Conservation (phyloP, 2,329 filamentous ascomycete species). For the Colletotrichum nymphaeae region DNA sequence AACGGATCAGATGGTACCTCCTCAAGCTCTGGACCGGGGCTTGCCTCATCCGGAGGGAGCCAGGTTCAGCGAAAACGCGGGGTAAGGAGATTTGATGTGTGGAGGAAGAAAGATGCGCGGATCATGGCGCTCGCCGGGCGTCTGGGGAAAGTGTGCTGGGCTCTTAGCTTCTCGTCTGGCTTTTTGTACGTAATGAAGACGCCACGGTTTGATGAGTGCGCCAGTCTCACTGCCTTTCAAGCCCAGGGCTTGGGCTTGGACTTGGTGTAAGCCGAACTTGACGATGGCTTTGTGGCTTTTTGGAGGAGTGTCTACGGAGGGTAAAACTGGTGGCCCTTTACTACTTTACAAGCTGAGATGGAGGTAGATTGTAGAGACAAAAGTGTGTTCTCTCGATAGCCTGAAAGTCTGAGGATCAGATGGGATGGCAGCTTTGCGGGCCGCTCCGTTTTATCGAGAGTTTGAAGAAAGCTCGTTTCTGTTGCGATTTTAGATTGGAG, state of each 20-base stretch:
- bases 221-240: not conserved
- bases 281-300: constrained; percentile 5
- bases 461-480: not conserved
- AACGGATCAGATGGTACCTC: constrained; percentile 22
- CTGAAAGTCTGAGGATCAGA: not conserved
- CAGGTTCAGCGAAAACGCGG: constrained; percentile 9
- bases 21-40: not conserved
- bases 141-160: not conserved
- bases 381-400: not conserved
- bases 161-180: not conserved
- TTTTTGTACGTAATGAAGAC: constrained; percentile 1
- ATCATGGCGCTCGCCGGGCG: not conserved
- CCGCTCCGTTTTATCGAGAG: not conserved
- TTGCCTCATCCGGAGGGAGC: constrained; percentile 5
- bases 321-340: not conserved
- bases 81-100: not conserved
- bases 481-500: not conserved
- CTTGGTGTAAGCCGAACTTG: not conserved
- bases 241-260: not conserved
- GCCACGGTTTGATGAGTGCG: constrained; percentile 5
- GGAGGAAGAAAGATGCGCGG: not conserved
- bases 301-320: not conserved
- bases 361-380: not conserved
- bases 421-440: not conserved
- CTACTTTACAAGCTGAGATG: not conserved